Evolutionary conservation across 2,329 filamentous ascomycete species (phyloP), one percentile per base, ranked within the genome.

Genomic region (Aspergillus sp.): DNA sequence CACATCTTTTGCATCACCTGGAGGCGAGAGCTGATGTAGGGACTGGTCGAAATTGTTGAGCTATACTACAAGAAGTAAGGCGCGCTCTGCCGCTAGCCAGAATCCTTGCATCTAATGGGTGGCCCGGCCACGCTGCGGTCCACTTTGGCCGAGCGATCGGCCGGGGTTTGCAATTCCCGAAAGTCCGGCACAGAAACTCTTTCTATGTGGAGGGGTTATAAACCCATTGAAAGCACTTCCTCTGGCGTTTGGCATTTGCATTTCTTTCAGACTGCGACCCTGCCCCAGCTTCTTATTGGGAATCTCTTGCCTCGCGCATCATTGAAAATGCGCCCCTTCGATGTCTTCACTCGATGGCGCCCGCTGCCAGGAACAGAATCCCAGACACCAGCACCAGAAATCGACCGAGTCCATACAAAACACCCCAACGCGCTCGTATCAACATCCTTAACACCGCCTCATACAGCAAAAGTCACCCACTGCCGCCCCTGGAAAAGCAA

Each of bases 401-500:
- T 51, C 34, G 31, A 50, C 4, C 48, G 28, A 0, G 13, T 19
- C 6, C 31, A 51, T 22, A 23, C 7, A 9, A 46, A 34, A 17
- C 11, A 25, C 34, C 8, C 2, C 34, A 52, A 2, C 30, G n/a
- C 31, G 8, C 15, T 11, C 19, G 7, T 38, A 15, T 41, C 31
- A 7, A 53, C 28, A 19, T 48, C 55, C 9, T n/a, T 23, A 23
- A 41, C 34, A 17, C 9, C n/a, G 7, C 11, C 8, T 28, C 4
- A 2, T 9, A 3, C 5, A 1, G 4, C 31, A 41, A 41, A 4
- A 13, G 17, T 8, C 15, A 15, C 23, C 49, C 61, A 23, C 7
- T 31, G 54, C 46, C 48, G 63, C 22, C 56, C 66, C 2, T 74
- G 73, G 73, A 72, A 68, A 38, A 75, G 73, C 43, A 63, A 53